Evolutionary conservation across 306 rosid genomes (phyloP).

Genomic region (Corylus americana): DNA sequence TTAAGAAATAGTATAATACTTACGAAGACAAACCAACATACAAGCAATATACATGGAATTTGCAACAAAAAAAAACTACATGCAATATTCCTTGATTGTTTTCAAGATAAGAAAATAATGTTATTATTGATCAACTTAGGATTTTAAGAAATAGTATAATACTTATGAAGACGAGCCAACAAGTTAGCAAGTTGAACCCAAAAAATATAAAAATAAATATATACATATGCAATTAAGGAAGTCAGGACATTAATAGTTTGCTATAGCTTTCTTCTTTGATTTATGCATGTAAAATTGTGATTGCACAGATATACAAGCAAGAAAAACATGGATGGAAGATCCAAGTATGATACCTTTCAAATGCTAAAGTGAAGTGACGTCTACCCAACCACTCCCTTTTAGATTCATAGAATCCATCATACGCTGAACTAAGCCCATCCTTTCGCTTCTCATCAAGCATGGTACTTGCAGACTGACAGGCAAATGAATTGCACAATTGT

Average conservation of each 20-base stretch:
- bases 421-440: conserved; percentile 78
- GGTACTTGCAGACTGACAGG: conserved; percentile 65
- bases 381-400: conserved; percentile 95
- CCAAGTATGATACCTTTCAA: conserved; percentile 64
- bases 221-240: neutral
- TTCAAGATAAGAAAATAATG: neutral
- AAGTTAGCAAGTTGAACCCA: neutral
- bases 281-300: neutral
- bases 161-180: conserved; percentile 1
- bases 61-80: too few relatives aligned
- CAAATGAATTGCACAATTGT: conserved; percentile 20
- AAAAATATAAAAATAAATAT: neutral
- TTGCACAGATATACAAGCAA: conserved; percentile 2
- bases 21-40: neutral
- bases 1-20: neutral
- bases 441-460: conserved; percentile 83
- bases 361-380: conserved; percentile 85
- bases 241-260: neutral
- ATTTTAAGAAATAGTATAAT: neutral
- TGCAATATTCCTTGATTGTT: too few relatives aligned
- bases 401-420: conserved; percentile 97
- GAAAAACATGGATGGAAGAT: conserved; percentile 8
- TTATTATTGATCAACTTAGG: neutral
- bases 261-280: neutral
- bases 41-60: too few relatives aligned